These are phyloP conservation scores for Cutaneotrichosporon dermatis DNA, from an alignment of 1,284 basidiomycete genomes.

Conservation along the genomic window DNA sequence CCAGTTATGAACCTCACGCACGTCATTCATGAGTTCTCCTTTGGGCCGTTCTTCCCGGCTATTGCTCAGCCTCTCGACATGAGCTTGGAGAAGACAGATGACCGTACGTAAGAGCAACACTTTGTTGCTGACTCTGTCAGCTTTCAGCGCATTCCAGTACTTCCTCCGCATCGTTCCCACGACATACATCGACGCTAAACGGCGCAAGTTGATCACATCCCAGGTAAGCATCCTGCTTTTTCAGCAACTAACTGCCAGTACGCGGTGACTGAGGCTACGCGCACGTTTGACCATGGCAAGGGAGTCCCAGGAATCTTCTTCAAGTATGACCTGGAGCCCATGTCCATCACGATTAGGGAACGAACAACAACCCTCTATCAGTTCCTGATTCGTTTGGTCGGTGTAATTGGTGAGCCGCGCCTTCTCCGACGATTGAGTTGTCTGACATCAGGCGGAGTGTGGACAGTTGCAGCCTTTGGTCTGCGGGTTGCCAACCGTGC, in stretches of 20 bases:
- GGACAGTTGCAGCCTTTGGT: constrained; percentile 49
- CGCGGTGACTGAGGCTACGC: constrained; percentile 88
- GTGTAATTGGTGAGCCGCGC: constrained; percentile 34
- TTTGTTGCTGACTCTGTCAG: constrained; percentile 48
- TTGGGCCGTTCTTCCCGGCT: constrained; percentile 92
- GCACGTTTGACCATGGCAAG: constrained; percentile 66
- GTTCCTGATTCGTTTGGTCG: constrained; percentile 68
- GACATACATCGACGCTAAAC: constrained; percentile 71
- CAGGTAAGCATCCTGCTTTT: constrained; percentile 24
- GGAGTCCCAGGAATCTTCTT: constrained; percentile 92
- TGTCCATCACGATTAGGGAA: constrained; percentile 78
- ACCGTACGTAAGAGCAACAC: background rate
- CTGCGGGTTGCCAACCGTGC: constrained; percentile 46
- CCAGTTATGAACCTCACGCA: constrained; percentile 94
- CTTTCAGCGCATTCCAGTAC: constrained; percentile 94
- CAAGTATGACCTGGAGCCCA: constrained; percentile 92
- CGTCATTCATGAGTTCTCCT: constrained; percentile 93
- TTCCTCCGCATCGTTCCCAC: constrained; percentile 94
- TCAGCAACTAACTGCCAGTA: constrained; percentile 55
- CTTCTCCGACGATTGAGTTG: background rate
- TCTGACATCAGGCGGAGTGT: constrained; percentile 42
- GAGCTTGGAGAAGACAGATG: constrained; percentile 71
- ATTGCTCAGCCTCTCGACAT: constrained; percentile 92
- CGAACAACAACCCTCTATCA: constrained; percentile 76
- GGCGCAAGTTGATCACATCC: constrained; percentile 64